Evolutionary conservation across 257 asterid genomes (phyloP).

Genomic region (Gardenia jasminoides): DNA sequence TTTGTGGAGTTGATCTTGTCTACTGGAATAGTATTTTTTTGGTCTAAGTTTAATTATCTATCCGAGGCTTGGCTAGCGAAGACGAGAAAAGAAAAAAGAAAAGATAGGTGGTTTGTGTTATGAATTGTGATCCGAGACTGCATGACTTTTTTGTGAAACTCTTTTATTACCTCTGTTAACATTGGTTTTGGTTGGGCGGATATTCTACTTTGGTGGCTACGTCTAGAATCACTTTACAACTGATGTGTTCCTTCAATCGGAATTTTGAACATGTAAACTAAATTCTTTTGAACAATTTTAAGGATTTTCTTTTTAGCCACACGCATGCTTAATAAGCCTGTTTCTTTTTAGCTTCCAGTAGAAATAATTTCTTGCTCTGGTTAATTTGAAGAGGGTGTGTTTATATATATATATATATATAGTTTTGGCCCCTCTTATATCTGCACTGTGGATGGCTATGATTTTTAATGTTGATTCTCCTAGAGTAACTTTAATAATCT

Average conservation of each 20-base stretch:
- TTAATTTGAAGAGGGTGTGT: background rate
- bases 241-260: background rate
- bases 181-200: background rate
- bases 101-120: background rate
- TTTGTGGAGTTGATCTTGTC: background rate
- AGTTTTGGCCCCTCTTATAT: background rate
- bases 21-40: too few species aligned
- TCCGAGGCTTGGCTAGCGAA: background rate
- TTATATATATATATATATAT: too few species aligned
- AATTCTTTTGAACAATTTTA: background rate
- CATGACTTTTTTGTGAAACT: background rate
- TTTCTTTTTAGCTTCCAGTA: background rate
- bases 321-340: background rate
- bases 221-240: background rate
- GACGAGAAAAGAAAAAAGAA: background rate
- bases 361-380: background rate
- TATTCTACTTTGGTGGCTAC: slow-evolving; percentile 7
- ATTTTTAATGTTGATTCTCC: background rate
- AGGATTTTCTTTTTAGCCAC: background rate
- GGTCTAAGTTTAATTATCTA: background rate
- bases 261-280: background rate
- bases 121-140: background rate
- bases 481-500: too few species aligned
- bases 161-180: background rate
- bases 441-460: background rate